Evolutionary conservation across 768 basidiomycete species (phyloP).

Genomic region (Asterophora parasitica): DNA sequence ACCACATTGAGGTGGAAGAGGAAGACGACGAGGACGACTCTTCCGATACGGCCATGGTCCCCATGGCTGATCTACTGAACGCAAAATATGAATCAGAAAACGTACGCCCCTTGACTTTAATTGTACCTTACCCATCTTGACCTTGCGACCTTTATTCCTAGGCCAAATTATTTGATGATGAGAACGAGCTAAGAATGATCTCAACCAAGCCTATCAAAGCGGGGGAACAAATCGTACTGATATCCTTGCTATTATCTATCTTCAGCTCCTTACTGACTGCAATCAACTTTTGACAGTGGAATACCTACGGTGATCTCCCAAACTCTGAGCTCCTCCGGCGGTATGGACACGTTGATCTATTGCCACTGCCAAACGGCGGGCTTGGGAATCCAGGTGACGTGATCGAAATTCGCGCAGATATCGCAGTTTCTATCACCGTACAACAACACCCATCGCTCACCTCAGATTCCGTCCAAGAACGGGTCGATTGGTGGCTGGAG

Average conservation of each 20-base stretch:
- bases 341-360: conserved; percentile 87
- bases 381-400: conserved; percentile 75
- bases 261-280: conserved; percentile 7
- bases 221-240: conserved; percentile 84
- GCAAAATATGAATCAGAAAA: conserved; percentile 84
- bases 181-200: conserved; percentile 69
- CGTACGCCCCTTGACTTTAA: conserved; percentile 37
- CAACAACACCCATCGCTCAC: conserved; percentile 16
- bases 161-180: conserved; percentile 85
- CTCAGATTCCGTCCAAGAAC: conserved; percentile 37
- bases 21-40: conserved; percentile 44
- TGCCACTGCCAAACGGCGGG: conserved; percentile 46
- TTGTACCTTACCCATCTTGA: conserved; percentile 3
- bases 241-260: neutral
- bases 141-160: conserved; percentile 24
- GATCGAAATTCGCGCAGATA: conserved; percentile 72
- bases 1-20: conserved; percentile 32
- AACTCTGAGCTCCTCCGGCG: conserved; percentile 91
- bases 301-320: conserved; percentile 91
- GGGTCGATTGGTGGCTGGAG: conserved; percentile 94
- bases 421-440: conserved; percentile 44
- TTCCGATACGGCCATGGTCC: conserved; percentile 83
- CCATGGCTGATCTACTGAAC: conserved; percentile 95
- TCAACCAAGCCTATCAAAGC: conserved; percentile 66
- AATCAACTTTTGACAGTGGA: conserved; percentile 61